These are phyloP conservation scores for Torulaspora maleeae DNA, from an alignment of 805 yeast genomes.

Conservation along the genomic window DNA sequence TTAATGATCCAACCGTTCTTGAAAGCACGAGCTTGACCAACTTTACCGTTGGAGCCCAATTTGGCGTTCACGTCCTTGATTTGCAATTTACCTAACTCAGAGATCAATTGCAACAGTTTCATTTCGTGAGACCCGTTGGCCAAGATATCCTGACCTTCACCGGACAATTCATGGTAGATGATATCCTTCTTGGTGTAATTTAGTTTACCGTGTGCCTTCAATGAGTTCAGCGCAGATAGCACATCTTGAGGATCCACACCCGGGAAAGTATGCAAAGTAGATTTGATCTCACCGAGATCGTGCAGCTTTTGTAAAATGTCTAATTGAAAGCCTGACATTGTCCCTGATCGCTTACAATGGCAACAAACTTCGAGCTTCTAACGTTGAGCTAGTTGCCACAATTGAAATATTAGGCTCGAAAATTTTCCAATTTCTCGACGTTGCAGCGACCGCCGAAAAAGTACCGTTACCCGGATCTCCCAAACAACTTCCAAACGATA, in stretches of 20 bases:
- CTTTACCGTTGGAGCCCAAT: constrained; percentile 77
- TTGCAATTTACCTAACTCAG: constrained; percentile 72
- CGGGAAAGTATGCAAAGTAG: constrained; percentile 67
- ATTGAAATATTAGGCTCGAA: neutral
- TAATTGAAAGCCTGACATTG: constrained; percentile 69
- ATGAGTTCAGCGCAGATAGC: constrained; percentile 81
- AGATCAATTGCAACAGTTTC: constrained; percentile 71
- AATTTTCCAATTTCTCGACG: constrained; percentile 2
- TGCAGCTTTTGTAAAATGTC: constrained; percentile 61
- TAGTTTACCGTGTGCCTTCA: constrained; percentile 80
- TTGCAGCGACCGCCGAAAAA: too few species aligned
- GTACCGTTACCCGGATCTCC: too few species aligned
- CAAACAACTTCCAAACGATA: too few species aligned
- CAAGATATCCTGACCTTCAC: constrained; percentile 78
- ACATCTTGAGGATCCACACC: constrained; percentile 56
- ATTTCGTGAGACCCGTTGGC: constrained; percentile 85
- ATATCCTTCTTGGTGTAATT: constrained; percentile 65
- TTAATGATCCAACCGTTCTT: constrained; percentile 95
- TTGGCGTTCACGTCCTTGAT: constrained; percentile 65
- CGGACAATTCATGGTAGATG: constrained; percentile 69
- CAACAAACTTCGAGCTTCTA: too few species aligned
- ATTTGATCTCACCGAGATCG: constrained; percentile 56
- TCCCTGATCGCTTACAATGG: neutral
- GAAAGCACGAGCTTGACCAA: constrained; percentile 97
- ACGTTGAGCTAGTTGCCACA: too few species aligned